These are phyloP conservation scores for Hypoxylon perforatum DNA, from an alignment of 495 filamentous ascomycete species.

Conservation along the genomic window DNA sequence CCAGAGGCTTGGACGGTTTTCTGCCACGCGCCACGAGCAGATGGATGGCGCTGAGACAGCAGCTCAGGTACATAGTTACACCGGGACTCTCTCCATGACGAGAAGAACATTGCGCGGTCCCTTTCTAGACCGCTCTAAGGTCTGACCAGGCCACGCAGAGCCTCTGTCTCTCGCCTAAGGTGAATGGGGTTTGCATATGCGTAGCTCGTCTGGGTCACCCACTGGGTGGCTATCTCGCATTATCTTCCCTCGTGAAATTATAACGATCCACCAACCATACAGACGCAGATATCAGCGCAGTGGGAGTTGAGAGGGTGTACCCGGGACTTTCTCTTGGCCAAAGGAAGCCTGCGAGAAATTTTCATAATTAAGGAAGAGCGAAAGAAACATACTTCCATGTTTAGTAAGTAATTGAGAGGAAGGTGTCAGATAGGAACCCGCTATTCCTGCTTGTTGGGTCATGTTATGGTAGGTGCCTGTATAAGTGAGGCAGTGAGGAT, in stretches of 20 bases:
- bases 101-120: constrained; percentile 7
- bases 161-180: constrained; percentile 5
- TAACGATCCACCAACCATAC: not conserved
- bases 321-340: not conserved
- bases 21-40: constrained; percentile 3
- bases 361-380: not conserved
- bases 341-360: not conserved
- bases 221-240: constrained; percentile 17
- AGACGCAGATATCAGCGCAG: constrained; percentile 1
- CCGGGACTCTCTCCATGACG: not conserved
- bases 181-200: constrained; percentile 19
- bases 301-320: not conserved
- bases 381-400: constrained; percentile 24
- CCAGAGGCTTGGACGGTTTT: constrained; percentile 8
- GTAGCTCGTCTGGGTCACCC: constrained; percentile 8
- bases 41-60: constrained; percentile 2
- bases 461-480: not conserved
- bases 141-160: constrained; percentile 7
- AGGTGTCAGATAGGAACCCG: not conserved
- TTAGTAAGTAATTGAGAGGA: constrained; percentile 1
- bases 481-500: constrained; percentile 26
- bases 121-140: constrained; percentile 28
- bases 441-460: not conserved
- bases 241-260: constrained; percentile 13
- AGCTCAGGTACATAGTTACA: constrained; percentile 3